Evolutionary conservation across 441 rosid species (phyloP), one percentile per base, ranked within the genome.

Genomic region (Brassica hybrid): DNA sequence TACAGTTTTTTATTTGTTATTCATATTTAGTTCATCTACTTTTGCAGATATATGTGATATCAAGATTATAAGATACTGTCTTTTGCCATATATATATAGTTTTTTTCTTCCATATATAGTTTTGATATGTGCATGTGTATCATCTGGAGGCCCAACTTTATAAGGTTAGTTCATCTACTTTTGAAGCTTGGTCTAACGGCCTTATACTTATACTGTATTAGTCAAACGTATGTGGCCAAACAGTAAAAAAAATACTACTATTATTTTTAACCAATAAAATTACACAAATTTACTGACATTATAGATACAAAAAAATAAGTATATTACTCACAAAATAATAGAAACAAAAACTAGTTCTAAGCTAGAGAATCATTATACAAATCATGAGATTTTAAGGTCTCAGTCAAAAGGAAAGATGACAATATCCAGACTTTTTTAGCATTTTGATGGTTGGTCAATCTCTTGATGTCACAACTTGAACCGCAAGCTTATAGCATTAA

Each of bases 401-500:
- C 18, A 18, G 21, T 72, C 67, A 58, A 43, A 9, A 6, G 34
- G 7, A 43, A 41, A 71, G 5, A 27, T 43, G 71, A 67, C 78
- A 54, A 67, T 12, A 61, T 78, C 81, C 48, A 21, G 63, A 72
- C 68, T 59, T 77, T 57, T 36, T 9, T n/a, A 14, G 69, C 60
- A 50, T 36, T 66, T 50, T 60, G 38, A 61, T 52, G 50, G 68
- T 7, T 4, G n/a, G 25, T 78, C 73, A 67, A 7, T 67, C 54
- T 50, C 69, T 34, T 60, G 45, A 61, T 72, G 64, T 43, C 36
- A 65, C 3, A 48, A 23, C 25, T 23, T 23, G 25, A 25, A 72
- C 81, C 63, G 64, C 77, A 78, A 78, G 81, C 67, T 72, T 27
- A 57, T 72, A 38, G 45, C 45, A 38, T 14, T 64, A 57, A 25